A percentile compares a stretch with the other conserved stretches of the same genome.
These are phyloP conservation scores for Paraphysoderma sedebokerense DNA, from an alignment of 371 early-diverging fungal genomes.

Conservation along the genomic window DNA sequence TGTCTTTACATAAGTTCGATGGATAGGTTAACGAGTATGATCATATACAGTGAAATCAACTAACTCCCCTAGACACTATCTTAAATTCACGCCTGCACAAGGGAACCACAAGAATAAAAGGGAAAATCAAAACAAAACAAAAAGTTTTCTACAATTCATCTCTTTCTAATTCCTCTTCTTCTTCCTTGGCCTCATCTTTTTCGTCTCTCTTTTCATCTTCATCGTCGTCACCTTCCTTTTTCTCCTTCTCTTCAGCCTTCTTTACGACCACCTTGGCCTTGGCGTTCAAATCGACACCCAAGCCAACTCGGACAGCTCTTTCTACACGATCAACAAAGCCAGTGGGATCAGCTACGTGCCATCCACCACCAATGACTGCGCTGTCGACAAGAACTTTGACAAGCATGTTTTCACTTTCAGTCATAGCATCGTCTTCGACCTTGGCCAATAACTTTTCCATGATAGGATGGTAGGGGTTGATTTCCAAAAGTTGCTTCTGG, in stretches of 20 bases:
- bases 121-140: no score
- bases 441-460: slow-evolving; percentile 27
- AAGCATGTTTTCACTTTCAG: slow-evolving; percentile 6
- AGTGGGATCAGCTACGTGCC: background rate
- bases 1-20: no score
- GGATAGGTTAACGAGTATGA: no score
- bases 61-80: no score
- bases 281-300: background rate
- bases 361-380: background rate
- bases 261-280: background rate
- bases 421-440: slow-evolving; percentile 28
- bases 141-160: no score
- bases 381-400: background rate
- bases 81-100: no score
- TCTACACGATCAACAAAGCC: background rate
- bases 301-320: background rate
- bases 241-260: background rate
- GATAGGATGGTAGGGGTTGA: slow-evolving; percentile 63
- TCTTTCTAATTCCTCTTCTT: no score
- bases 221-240: background rate
- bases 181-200: background rate
- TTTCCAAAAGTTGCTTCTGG: slow-evolving; percentile 64
- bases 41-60: no score
- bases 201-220: no score
- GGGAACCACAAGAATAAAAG: no score